Evolutionary conservation across 805 yeast species (phyloP), one percentile per base, ranked within the genome.

Genomic region (Candida andamanensis): DNA sequence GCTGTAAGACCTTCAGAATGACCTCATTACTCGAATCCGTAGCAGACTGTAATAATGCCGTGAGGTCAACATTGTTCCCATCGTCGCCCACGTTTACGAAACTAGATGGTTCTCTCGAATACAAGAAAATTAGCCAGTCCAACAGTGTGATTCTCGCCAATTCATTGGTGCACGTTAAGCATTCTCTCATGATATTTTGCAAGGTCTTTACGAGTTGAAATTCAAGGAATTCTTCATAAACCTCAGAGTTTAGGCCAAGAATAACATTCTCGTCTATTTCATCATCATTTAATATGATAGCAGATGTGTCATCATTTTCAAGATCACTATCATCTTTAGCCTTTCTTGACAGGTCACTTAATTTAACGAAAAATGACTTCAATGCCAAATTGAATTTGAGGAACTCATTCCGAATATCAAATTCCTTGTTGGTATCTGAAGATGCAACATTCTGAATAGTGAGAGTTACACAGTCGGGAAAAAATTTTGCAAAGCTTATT

Each of bases 121-220:
- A 90, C 24, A 92, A 66, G 70, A 85, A 76, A 11, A 78, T 76
- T 19, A 92, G 64, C 98, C 98, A 92, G 42, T 89, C 95, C 21
- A 92, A 61, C 15, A 92, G 80, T 0, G 94, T 85, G 20, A 86
- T 69, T 37, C 92, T 71, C 0, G 96, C 83, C 17, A 79, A 76
- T 39, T 86, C 95, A 44, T 84, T 80, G 32, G 52, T 35, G 5
- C 57, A 51, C 27, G 52, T 53, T 15, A 62, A 49, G 35, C 63
- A 61, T 50, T 87, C 95, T 24, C 76, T 52, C 3, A 85, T 79
- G 35, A 90, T 66, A 4, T 81, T 78, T 36, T 78, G 78, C 24
- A 87, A 77, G 1, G 86, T 78, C 5, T 81, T 47, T 6, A 52
- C 50, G 34, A 65, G 49, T 24, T 63, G 56, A 24, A 57, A 46